These are phyloP conservation scores for Aspergillus sergii DNA, from an alignment of 2,329 filamentous ascomycete genomes.

Conservation along the genomic window DNA sequence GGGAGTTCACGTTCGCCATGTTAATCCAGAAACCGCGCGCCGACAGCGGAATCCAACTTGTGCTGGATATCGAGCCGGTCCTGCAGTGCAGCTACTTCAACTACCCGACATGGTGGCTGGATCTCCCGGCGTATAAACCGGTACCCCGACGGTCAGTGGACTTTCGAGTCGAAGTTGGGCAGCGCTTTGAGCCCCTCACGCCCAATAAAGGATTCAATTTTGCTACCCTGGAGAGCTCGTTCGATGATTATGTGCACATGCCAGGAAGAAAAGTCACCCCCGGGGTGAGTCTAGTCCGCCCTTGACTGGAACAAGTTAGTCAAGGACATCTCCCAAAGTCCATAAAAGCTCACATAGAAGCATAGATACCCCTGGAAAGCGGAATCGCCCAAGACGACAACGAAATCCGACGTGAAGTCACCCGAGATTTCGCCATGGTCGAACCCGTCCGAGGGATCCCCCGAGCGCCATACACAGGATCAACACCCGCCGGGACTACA, in stretches of 20 bases:
- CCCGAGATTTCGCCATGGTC: constrained; percentile 11
- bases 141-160: constrained; percentile 39
- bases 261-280: constrained; percentile 45
- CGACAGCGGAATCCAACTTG: constrained; percentile 42
- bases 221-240: constrained; percentile 41
- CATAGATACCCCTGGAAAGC: constrained; percentile 22
- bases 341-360: not conserved
- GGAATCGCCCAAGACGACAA: constrained; percentile 15
- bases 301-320: not conserved
- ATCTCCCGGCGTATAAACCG: constrained; percentile 42
- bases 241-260: constrained; percentile 51
- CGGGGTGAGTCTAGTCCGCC: constrained; percentile 19
- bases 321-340: not conserved
- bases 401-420: constrained; percentile 12
- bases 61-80: constrained; percentile 47
- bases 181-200: constrained; percentile 44
- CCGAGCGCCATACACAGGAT: constrained; percentile 1
- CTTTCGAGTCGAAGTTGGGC: constrained; percentile 47
- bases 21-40: constrained; percentile 49
- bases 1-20: constrained; percentile 56
- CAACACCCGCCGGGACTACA: not conserved
- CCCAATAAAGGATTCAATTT: constrained; percentile 49
- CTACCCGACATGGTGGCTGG: constrained; percentile 46
- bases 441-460: constrained; percentile 12
- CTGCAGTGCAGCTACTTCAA: constrained; percentile 44